Conservation (phyloP, 75 land plant genomes). For the Pseudotsuga menziesii region DNA sequence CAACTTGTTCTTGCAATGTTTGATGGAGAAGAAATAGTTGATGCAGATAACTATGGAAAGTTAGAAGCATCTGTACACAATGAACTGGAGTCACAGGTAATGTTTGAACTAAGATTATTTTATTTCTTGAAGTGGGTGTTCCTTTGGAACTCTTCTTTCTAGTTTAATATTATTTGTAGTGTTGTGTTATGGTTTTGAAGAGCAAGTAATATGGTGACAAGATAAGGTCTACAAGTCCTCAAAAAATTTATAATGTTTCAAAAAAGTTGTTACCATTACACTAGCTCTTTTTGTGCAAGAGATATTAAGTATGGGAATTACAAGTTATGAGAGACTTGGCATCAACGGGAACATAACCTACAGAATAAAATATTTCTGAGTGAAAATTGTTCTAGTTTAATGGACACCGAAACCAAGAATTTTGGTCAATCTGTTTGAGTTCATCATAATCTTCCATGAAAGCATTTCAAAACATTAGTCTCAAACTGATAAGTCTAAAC, state of each 20-base stretch:
- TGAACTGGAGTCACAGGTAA: slow-evolving; percentile 70
- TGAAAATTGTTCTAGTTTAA: too few relatives aligned
- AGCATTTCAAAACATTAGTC: too few relatives aligned
- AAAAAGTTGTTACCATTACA: not conserved
- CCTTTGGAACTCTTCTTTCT: not conserved
- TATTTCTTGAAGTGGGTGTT: not conserved
- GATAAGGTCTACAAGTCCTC: not conserved
- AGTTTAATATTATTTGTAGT: too few relatives aligned
- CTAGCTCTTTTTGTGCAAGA: too few relatives aligned
- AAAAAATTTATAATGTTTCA: not conserved
- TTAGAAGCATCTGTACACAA: slow-evolving; percentile 62
- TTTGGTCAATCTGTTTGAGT: too few relatives aligned
- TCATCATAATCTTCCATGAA: too few relatives aligned
- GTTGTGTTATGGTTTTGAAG: not conserved
- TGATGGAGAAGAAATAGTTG: slow-evolving; percentile 89
- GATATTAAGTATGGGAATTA: too few relatives aligned
- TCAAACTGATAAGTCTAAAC: too few relatives aligned
- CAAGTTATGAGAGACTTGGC: too few relatives aligned
- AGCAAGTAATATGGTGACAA: not conserved
- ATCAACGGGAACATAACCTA: too few relatives aligned
- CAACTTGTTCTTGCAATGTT: slow-evolving; percentile 67
- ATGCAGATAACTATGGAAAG: slow-evolving; percentile 63
- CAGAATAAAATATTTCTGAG: too few relatives aligned
- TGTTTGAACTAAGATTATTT: not conserved
- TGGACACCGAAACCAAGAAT: too few relatives aligned